Conservation (phyloP, 2,329 filamentous ascomycete species). For the Colletotrichum nymphaeae region DNA sequence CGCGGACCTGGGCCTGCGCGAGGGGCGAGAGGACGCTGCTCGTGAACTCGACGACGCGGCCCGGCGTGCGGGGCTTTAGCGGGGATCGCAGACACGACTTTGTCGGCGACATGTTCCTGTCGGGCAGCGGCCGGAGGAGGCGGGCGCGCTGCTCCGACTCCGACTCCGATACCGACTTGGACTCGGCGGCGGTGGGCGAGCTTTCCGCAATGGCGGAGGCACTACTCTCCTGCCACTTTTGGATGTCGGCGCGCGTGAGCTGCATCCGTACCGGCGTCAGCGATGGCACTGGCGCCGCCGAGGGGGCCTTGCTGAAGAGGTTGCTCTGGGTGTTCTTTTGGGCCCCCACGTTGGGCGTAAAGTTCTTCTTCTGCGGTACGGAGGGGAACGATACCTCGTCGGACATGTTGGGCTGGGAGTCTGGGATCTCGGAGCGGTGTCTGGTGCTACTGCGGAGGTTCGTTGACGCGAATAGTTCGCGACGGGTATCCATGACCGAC, state of each 20-base stretch:
- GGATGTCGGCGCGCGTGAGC: conserved; percentile 54
- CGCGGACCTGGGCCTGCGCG: conserved; percentile 49
- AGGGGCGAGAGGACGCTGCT: conserved; percentile 60
- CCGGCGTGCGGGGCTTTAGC: conserved; percentile 67
- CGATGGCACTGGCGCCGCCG: conserved; percentile 39
- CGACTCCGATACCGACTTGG: no score
- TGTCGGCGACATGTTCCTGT: conserved; percentile 63
- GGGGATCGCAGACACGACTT: conserved; percentile 70
- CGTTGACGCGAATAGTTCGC: conserved; percentile 16
- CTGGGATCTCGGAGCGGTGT: conserved; percentile 28
- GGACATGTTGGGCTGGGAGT: conserved; percentile 45
- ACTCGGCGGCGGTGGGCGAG: conserved; percentile 38
- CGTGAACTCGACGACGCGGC: conserved; percentile 69
- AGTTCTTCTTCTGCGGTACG: conserved; percentile 60
- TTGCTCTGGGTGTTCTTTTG: conserved; percentile 46
- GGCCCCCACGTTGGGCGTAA: conserved; percentile 54
- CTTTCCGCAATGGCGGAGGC: conserved; percentile 50
- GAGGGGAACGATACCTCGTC: conserved; percentile 47
- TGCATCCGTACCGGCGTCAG: conserved; percentile 54
- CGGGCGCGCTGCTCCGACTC: conserved; percentile 51
- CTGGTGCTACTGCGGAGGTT: neutral
- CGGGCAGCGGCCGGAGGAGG: conserved; percentile 60
- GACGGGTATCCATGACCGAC: conserved; percentile 4
- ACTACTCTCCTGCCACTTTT: conserved; percentile 54
- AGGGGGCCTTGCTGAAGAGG: conserved; percentile 51